Percentiles rank a stretch among this genome's conserved stretches.
Conservation (phyloP, 116 monocot genomes). For the Iris pallida region DNA sequence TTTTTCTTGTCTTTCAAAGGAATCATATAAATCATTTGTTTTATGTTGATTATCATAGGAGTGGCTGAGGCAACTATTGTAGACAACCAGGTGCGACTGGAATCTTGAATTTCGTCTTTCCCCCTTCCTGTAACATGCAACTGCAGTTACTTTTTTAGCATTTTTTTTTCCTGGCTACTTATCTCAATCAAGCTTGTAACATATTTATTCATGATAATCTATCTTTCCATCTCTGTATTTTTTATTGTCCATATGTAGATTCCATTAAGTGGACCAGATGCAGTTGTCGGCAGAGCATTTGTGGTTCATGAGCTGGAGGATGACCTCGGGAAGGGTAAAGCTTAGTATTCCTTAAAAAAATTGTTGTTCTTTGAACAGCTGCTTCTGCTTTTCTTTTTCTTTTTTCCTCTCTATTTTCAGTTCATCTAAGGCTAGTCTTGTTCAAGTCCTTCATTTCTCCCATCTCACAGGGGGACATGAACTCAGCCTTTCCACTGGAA, state of each 20-base stretch:
- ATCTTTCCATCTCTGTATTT: neutral
- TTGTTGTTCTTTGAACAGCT: neutral
- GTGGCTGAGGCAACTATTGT: slow-evolving; percentile 80
- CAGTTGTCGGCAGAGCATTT: slow-evolving; percentile 87
- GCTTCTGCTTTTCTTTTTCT: no score
- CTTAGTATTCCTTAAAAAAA: neutral
- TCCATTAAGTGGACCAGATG: slow-evolving; percentile 58
- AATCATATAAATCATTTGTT: neutral
- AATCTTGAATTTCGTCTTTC: neutral
- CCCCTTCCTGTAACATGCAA: no score
- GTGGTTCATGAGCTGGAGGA: slow-evolving; percentile 88
- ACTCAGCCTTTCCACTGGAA: slow-evolving; percentile 84
- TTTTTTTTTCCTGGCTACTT: neutral
- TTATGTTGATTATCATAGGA: slow-evolving; percentile 37
- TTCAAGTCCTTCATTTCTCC: neutral
- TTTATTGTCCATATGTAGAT: slow-evolving; percentile 26
- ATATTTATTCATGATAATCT: neutral
- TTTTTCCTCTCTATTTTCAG: no score
- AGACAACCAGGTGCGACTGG: slow-evolving; percentile 58
- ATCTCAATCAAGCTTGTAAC: neutral
- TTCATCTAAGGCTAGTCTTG: neutral
- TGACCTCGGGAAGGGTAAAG: slow-evolving; percentile 84
- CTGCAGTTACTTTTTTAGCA: no score
- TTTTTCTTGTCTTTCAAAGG: neutral
- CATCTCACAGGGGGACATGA: slow-evolving; percentile 65